phyloP scores from a whole-genome alignment of 2,329 filamentous ascomycete species.

The Colletotrichum lupini region DNA sequence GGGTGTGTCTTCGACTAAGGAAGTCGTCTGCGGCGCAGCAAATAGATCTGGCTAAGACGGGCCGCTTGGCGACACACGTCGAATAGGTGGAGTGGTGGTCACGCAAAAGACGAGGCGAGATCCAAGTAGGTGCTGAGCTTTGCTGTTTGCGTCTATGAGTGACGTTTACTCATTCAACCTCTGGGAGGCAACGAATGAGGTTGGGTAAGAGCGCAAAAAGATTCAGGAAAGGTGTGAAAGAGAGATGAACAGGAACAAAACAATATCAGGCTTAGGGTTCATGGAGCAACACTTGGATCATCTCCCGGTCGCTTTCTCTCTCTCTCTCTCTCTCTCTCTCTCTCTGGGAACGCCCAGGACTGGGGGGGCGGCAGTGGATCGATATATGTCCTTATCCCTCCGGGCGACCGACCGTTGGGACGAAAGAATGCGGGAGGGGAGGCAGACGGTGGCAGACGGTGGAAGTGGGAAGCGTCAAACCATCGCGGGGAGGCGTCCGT shows the following conservation, averaged over 20 bases:
- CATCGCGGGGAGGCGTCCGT: slow-evolving; percentile 35
- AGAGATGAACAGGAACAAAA: background rate
- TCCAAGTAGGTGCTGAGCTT: background rate
- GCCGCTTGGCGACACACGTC: slow-evolving; percentile 12
- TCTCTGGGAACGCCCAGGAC: slow-evolving; percentile 6
- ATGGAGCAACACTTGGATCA: slow-evolving; percentile 9
- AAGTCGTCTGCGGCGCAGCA: slow-evolving; percentile 17
- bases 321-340: background rate
- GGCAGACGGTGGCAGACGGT: slow-evolving; percentile 22
- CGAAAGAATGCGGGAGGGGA: slow-evolving; percentile 24
- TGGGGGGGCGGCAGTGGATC: slow-evolving; percentile 19
- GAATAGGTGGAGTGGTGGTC: slow-evolving; percentile 1
- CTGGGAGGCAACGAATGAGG: background rate
- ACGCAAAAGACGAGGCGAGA: background rate
- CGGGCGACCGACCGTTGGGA: slow-evolving; percentile 24
- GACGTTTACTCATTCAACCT: background rate
- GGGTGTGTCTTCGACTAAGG: background rate
- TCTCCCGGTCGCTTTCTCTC: background rate
- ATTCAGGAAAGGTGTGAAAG: background rate
- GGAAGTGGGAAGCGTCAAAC: slow-evolving; percentile 31
- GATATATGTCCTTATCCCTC: slow-evolving; percentile 29
- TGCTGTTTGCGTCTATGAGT: background rate
- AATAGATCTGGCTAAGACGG: slow-evolving; percentile 7
- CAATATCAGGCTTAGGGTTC: slow-evolving; percentile 13
- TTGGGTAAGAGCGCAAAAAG: background rate